A percentile compares a stretch with the other conserved stretches of the same genome.
phyloP scores from a whole-genome alignment of 169 alveolate genomes.

The Ichthyophthirius multifiliis region DNA sequence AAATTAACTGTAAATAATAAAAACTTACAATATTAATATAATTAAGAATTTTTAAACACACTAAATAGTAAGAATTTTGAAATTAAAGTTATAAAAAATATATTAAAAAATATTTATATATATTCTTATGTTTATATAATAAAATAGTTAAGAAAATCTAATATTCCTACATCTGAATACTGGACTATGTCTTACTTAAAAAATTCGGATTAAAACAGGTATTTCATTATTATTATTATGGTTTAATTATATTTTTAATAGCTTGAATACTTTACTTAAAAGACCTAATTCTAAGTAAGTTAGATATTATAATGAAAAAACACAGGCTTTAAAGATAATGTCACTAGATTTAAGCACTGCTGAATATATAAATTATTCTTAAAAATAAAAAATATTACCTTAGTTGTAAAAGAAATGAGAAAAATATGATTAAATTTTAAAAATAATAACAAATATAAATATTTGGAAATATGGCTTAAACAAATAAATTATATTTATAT shows the following conservation, averaged over 20 bases:
- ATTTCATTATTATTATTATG: background rate
- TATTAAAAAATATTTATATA: no score
- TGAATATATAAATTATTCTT: slow-evolving; percentile 21
- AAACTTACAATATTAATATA: slow-evolving; percentile 24
- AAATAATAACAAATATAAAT: no score
- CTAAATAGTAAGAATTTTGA: slow-evolving; percentile 27
- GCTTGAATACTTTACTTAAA: slow-evolving; percentile 21
- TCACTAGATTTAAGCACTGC: slow-evolving; percentile 45
- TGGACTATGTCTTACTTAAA: slow-evolving; percentile 32
- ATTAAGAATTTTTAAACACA: slow-evolving; percentile 3
- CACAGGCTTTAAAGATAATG: slow-evolving; percentile 44
- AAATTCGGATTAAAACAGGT: background rate
- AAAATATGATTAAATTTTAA: no score
- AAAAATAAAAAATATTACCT: no score
- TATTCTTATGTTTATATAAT: no score
- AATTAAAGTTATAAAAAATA: slow-evolving; percentile 15
- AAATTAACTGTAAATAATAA: slow-evolving; percentile 4
- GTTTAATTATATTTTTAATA: background rate
- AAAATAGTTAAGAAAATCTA: slow-evolving; percentile 41
- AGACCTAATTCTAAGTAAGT: slow-evolving; percentile 31
- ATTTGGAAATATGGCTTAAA: no score
- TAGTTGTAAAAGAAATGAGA: no score
- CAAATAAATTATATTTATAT: no score
- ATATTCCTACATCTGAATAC: slow-evolving; percentile 39
- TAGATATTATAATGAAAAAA: slow-evolving; percentile 26